These are phyloP conservation scores for Psilocybe cyanescens DNA, from an alignment of 768 basidiomycete species.

Conservation along the genomic window DNA sequence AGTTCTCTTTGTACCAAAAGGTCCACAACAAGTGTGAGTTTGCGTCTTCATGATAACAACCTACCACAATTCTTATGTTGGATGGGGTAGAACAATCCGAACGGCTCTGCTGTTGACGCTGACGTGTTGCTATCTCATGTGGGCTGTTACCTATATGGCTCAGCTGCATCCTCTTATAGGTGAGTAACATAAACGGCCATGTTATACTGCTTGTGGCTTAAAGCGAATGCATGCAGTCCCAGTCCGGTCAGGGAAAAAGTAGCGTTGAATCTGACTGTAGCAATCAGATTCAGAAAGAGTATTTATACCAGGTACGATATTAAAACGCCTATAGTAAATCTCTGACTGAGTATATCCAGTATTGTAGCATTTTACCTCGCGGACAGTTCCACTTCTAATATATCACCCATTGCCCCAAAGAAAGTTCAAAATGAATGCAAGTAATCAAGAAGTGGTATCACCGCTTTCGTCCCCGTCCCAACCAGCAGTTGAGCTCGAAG, in stretches of 20 bases:
- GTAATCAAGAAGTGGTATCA: slow-evolving; percentile 32
- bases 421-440: background rate
- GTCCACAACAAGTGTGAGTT: slow-evolving; percentile 87
- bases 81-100: slow-evolving; percentile 70
- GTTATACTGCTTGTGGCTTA: background rate
- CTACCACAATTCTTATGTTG: background rate
- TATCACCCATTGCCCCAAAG: slow-evolving; percentile 11
- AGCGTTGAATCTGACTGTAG: slow-evolving; percentile 3
- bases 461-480: slow-evolving; percentile 53
- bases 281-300: slow-evolving; percentile 13
- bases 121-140: slow-evolving; percentile 90
- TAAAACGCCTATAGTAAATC: background rate
- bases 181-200: slow-evolving; percentile 39
- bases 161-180: slow-evolving; percentile 91
- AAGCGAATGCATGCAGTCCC: slow-evolving; percentile 19
- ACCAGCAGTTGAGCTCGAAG: slow-evolving; percentile 38
- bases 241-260: slow-evolving; percentile 22
- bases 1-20: slow-evolving; percentile 80
- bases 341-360: slow-evolving; percentile 15
- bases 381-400: slow-evolving; percentile 24
- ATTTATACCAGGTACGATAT: slow-evolving; percentile 38
- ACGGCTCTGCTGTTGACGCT: slow-evolving; percentile 80
- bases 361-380: slow-evolving; percentile 33
- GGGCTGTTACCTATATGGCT: slow-evolving; percentile 96
- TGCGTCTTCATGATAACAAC: background rate